phyloP scores from a whole-genome alignment of 257 asterid species.

The Capsicum baccatum region DNA sequence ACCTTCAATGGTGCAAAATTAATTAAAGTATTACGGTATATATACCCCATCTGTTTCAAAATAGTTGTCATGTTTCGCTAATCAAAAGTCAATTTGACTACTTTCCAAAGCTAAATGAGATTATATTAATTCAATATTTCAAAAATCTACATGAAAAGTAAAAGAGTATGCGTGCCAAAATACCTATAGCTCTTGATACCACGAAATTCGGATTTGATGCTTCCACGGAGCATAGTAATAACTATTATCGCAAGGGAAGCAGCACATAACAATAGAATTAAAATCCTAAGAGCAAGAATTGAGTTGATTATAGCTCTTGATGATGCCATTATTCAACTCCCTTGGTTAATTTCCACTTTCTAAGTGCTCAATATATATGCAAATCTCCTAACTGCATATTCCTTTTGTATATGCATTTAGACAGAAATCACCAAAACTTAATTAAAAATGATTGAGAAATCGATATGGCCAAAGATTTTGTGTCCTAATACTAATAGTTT shows the following conservation, averaged over 20 bases:
- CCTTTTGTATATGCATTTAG: background rate
- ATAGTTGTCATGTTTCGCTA: too few species aligned
- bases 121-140: too few species aligned
- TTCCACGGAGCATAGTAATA: background rate
- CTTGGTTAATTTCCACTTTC: background rate
- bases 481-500: background rate
- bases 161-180: background rate
- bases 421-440: background rate
- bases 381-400: background rate
- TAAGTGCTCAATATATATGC: background rate
- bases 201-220: background rate
- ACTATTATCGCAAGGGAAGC: background rate
- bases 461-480: background rate
- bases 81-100: too few species aligned
- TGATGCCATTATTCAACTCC: background rate
- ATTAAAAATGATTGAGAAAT: background rate
- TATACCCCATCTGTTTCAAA: too few species aligned
- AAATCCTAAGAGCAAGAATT: slow-evolving; percentile 14
- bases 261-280: background rate
- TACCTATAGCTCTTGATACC: slow-evolving; percentile 19
- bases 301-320: background rate
- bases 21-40: background rate
- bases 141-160: too few species aligned
- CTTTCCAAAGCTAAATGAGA: too few species aligned
- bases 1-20: background rate